These are phyloP conservation scores for Xylaria sp. DNA, from an alignment of 2,329 filamentous ascomycete genomes.

Conservation along the genomic window DNA sequence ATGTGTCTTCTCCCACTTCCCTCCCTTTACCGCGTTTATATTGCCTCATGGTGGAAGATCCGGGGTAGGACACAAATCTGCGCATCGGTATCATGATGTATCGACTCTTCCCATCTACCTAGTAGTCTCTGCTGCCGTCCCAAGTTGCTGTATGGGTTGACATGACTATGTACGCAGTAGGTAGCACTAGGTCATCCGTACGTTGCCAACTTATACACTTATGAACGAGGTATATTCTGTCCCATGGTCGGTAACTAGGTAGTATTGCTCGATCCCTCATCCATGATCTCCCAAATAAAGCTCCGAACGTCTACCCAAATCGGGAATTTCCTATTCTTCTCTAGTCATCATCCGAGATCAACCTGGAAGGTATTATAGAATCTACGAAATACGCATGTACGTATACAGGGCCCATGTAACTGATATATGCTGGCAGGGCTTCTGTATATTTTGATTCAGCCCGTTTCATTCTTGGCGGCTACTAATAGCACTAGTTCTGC, in stretches of 20 bases:
- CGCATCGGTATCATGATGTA: slow-evolving; percentile 2
- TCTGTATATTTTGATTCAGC: background rate
- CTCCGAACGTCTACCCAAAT: too few species aligned
- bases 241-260: too few species aligned
- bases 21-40: background rate
- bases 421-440: background rate
- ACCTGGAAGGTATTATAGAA: too few species aligned
- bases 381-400: too few species aligned
- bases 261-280: too few species aligned
- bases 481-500: background rate
- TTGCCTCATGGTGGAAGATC: background rate
- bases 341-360: too few species aligned
- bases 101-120: background rate
- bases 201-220: background rate
- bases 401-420: background rate
- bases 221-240: too few species aligned
- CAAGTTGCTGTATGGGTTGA: background rate
- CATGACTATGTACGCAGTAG: background rate
- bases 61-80: slow-evolving; percentile 11
- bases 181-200: background rate
- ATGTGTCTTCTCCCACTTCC: background rate
- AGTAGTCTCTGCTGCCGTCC: background rate
- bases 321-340: too few species aligned
- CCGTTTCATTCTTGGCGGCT: slow-evolving; percentile 1
- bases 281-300: too few species aligned